Conservation (phyloP, 2,329 filamentous ascomycete genomes). For the Bipolaris zeicola region DNA sequence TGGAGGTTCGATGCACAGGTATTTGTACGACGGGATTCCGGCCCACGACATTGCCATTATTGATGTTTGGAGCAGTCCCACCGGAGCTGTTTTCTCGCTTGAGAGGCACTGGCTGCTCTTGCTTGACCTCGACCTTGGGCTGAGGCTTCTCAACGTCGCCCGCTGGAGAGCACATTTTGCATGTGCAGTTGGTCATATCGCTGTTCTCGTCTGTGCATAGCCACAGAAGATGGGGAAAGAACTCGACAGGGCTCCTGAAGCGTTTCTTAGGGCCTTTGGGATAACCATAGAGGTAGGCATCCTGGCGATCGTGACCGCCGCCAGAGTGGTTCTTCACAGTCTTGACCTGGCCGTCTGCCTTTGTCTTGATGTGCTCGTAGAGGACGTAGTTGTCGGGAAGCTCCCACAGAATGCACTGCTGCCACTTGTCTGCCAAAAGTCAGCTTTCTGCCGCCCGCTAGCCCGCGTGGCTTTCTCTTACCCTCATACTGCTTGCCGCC, state of each 20-base stretch:
- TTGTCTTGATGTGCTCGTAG: constrained; percentile 64
- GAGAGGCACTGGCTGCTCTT: constrained; percentile 23
- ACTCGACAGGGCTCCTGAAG: constrained; percentile 64
- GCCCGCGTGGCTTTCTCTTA: constrained; percentile 12
- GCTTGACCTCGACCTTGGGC: constrained; percentile 30
- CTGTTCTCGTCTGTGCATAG: constrained; percentile 59
- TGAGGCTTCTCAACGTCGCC: constrained; percentile 48
- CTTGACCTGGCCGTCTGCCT: constrained; percentile 55
- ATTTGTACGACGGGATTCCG: constrained; percentile 36
- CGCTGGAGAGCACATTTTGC: constrained; percentile 62
- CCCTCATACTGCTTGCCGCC: constrained; percentile 45
- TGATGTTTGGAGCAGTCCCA: constrained; percentile 2
- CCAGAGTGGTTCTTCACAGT: constrained; percentile 56
- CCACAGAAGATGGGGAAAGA: constrained; percentile 65
- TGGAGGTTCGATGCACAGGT: constrained; percentile 28
- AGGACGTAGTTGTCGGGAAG: constrained; percentile 63
- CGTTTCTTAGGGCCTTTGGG: constrained; percentile 62
- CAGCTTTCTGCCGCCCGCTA: constrained; percentile 30
- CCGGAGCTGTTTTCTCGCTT: constrained; percentile 38
- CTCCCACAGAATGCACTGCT: constrained; percentile 57
- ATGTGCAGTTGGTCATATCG: constrained; percentile 61
- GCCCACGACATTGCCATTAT: constrained; percentile 3
- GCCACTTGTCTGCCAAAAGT: constrained; percentile 44
- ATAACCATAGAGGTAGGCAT: constrained; percentile 66
- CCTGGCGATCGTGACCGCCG: constrained; percentile 60